Percentiles rank a stretch among this genome's conserved stretches.
phyloP scores from a whole-genome alignment of 2,329 filamentous ascomycete genomes.

The Neofusicoccum laricinum region DNA sequence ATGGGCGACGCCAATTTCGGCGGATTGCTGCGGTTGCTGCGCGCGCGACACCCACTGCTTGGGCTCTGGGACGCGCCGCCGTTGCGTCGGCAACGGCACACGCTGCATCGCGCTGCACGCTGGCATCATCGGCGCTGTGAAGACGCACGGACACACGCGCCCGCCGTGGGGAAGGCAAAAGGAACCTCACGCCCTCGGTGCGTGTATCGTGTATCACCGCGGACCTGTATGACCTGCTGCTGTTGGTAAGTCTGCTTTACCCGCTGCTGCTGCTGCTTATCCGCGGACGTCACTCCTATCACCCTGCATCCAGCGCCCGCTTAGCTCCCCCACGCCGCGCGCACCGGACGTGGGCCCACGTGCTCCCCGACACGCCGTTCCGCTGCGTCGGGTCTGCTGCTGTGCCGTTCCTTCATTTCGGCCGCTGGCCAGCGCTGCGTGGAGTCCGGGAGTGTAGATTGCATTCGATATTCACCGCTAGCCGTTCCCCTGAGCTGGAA shows the following conservation, averaged over 20 bases:
- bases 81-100: not conserved
- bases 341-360: not conserved
- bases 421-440: not conserved
- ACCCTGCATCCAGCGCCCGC: not conserved
- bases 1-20: constrained; percentile 1
- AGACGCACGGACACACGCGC: constrained; percentile 7
- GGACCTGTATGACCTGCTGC: constrained; percentile 1
- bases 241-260: not conserved
- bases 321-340: constrained; percentile 2
- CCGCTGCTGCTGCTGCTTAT: constrained; percentile 1
- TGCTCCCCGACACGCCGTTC: constrained; percentile 6
- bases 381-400: constrained; percentile 5
- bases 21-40: not conserved
- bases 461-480: not conserved
- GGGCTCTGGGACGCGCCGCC: constrained; percentile 2
- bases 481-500: constrained; percentile 10
- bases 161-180: constrained; percentile 10
- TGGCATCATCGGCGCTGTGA: constrained; percentile 11
- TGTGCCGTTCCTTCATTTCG: constrained; percentile 8
- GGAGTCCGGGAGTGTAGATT: constrained; percentile 6
- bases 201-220: not conserved
- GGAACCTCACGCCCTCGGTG: constrained; percentile 1
- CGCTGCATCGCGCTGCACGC: not conserved
- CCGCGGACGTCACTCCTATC: constrained; percentile 5
- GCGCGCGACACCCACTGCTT: not conserved